Conservation (phyloP, 768 basidiomycete genomes). For the Hygrocybe punicea region DNA sequence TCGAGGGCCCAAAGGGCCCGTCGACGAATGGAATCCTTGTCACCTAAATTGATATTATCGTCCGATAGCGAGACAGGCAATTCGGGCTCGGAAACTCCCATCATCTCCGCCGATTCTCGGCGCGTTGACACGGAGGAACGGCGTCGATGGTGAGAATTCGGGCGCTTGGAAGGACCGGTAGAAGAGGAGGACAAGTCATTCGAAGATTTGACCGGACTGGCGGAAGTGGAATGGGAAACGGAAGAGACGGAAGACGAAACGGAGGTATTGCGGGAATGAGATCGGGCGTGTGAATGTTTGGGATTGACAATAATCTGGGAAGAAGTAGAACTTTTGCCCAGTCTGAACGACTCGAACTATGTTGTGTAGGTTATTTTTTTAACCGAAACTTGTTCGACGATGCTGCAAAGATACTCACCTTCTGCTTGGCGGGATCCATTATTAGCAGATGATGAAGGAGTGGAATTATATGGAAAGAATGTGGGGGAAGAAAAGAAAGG, state of each 20-base stretch:
- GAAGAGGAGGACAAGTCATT: constrained; percentile 22
- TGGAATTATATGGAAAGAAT: constrained; percentile 15
- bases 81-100: constrained; percentile 74
- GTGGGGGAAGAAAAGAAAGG: constrained; percentile 33
- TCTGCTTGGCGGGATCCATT: constrained; percentile 38
- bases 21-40: constrained; percentile 75
- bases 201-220: constrained; percentile 33
- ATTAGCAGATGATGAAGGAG: constrained; percentile 24
- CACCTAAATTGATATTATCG: constrained; percentile 64
- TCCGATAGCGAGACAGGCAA: constrained; percentile 59
- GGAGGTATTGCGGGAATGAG: constrained; percentile 69
- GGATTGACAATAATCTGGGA: constrained; percentile 33
- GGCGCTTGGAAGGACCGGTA: constrained; percentile 44
- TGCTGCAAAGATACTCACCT: constrained; percentile 29
- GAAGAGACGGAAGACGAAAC: constrained; percentile 46
- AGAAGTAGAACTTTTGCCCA: constrained; percentile 53
- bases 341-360: constrained; percentile 72
- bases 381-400: constrained; percentile 2
- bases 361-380: not conserved
- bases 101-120: constrained; percentile 84
- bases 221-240: constrained; percentile 41
- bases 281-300: constrained; percentile 54
- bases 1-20: constrained; percentile 85
- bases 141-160: constrained; percentile 76
- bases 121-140: constrained; percentile 87